A percentile compares a stretch with the other conserved stretches of the same genome.
Conservation (phyloP, 2,329 filamentous ascomycete species). For the Aulographum hederae region DNA sequence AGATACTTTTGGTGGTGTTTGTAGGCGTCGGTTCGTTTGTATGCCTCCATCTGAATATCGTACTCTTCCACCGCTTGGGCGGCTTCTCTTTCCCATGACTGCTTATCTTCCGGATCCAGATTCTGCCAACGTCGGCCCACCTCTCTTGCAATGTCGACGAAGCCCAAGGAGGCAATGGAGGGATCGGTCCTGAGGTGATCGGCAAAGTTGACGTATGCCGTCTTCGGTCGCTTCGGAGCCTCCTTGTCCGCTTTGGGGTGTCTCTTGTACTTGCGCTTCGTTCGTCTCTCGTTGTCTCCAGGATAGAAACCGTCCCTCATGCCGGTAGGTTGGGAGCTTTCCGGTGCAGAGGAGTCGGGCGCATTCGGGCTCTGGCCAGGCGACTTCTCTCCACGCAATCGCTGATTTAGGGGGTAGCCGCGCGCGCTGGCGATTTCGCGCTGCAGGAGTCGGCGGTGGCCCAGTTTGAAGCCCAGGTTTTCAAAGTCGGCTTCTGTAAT, state of each 20-base stretch:
- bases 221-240: constrained; percentile 22
- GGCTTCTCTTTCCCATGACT: constrained; percentile 19
- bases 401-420: constrained; percentile 3
- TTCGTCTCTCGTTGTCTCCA: no score
- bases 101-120: constrained; percentile 15
- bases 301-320: no score
- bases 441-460: constrained; percentile 19
- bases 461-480: constrained; percentile 19
- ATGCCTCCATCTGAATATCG: constrained; percentile 20
- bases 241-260: constrained; percentile 17
- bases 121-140: constrained; percentile 20
- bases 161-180: constrained; percentile 16
- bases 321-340: no score
- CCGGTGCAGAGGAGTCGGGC: no score
- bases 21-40: constrained; percentile 19
- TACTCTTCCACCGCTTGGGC: constrained; percentile 19
- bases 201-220: constrained; percentile 22
- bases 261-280: no score
- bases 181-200: constrained; percentile 19
- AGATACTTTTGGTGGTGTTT: constrained; percentile 18
- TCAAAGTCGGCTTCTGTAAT: constrained; percentile 21
- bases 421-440: constrained; percentile 16
- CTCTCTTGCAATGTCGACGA: constrained; percentile 19
- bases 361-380: no score
- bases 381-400: background rate